Conservation (phyloP, 306 rosid genomes). For the Betula pendula region DNA sequence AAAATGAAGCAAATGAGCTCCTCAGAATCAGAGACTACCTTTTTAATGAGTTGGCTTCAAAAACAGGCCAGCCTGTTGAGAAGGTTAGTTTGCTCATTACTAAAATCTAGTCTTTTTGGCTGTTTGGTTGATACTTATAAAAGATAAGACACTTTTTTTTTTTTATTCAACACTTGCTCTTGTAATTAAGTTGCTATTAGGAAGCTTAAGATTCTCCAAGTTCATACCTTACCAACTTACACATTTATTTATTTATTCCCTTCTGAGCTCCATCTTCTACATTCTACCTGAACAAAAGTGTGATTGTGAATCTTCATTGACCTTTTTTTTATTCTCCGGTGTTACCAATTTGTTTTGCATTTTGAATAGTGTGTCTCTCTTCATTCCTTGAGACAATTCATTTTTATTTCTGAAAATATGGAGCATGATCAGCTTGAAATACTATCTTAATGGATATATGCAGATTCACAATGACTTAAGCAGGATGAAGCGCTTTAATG, state of each 20-base stretch:
- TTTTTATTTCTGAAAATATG: constrained; percentile 12
- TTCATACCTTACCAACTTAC: no score
- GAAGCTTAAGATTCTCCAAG: background rate
- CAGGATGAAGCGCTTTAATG: constrained; percentile 63
- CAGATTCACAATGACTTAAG: constrained; percentile 72
- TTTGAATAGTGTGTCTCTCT: constrained; percentile 18
- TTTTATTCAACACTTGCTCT: no score
- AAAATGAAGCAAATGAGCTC: constrained; percentile 86
- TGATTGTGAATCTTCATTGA: constrained; percentile 12
- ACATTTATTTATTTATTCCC: no score
- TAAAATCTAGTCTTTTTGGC: constrained; percentile 10
- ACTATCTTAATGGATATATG: constrained; percentile 31
- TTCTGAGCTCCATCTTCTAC: background rate
- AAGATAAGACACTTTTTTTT: no score
- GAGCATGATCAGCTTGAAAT: constrained; percentile 19
- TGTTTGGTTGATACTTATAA: background rate
- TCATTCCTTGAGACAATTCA: constrained; percentile 2
- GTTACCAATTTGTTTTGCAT: constrained; percentile 7
- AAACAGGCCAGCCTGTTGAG: constrained; percentile 90
- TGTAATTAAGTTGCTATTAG: background rate
- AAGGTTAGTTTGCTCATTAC: constrained; percentile 53
- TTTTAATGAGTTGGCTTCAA: constrained; percentile 58
- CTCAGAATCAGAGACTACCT: constrained; percentile 83
- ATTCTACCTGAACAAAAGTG: background rate
- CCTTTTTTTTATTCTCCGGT: constrained; percentile 9